phyloP scores from a whole-genome alignment of 768 basidiomycete genomes.

The Aureoboletus auriporus region DNA sequence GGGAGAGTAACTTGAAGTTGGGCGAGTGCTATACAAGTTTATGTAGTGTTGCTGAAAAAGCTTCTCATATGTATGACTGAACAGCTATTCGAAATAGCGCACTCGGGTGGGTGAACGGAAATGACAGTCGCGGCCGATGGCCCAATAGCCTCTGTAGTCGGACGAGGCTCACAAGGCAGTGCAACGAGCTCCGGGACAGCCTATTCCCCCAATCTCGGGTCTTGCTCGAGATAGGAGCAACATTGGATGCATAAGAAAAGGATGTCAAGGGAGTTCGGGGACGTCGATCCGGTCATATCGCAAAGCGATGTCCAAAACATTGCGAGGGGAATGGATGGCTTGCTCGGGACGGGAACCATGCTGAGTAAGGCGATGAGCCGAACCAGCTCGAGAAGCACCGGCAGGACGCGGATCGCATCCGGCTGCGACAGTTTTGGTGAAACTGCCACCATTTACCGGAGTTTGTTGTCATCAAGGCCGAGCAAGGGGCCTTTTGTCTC shows the following conservation, averaged over 20 bases:
- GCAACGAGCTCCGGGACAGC: background rate
- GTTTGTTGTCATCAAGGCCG: slow-evolving; percentile 13
- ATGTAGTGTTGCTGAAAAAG: slow-evolving; percentile 11
- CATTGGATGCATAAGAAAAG: too few species aligned
- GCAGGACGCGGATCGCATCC: slow-evolving; percentile 17
- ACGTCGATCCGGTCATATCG: slow-evolving; percentile 24
- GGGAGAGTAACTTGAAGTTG: background rate
- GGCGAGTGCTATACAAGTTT: background rate
- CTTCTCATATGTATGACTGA: background rate
- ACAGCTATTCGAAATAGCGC: slow-evolving; percentile 6
- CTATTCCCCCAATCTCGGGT: slow-evolving; percentile 3
- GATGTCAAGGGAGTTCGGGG: background rate
- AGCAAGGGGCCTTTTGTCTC: background rate
- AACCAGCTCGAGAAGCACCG: slow-evolving; percentile 17
- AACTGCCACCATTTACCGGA: slow-evolving; percentile 10
- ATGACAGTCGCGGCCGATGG: slow-evolving; percentile 9
- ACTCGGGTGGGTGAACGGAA: slow-evolving; percentile 9
- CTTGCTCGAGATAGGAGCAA: background rate
- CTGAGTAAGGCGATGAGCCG: slow-evolving; percentile 9
- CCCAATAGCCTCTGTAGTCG: background rate
- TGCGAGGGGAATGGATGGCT: background rate
- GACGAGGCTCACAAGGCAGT: slow-evolving; percentile 1
- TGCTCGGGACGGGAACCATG: slow-evolving; percentile 1
- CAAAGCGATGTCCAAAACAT: slow-evolving; percentile 9
- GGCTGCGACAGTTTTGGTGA: slow-evolving; percentile 7